phyloP scores from a whole-genome alignment of 2,329 filamentous ascomycete species.

The Aureobasidium sp. region DNA sequence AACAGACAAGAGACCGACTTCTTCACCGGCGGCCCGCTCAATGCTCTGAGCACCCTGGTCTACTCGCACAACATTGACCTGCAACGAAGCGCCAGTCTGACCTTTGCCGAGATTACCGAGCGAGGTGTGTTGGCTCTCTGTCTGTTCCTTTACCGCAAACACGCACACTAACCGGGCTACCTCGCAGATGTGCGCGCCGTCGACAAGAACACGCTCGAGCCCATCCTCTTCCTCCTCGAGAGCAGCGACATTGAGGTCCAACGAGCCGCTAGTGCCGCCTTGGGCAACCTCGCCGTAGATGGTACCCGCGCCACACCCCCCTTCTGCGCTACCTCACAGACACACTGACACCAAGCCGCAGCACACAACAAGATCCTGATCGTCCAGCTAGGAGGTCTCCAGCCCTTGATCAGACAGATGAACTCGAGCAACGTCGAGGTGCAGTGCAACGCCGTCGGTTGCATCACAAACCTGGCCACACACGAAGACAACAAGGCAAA shows the following conservation, averaged over 20 bases:
- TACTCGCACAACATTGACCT: constrained; percentile 99
- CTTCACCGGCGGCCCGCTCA: constrained; percentile 90
- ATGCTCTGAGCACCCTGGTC: constrained; percentile 87
- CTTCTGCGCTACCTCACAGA: background rate
- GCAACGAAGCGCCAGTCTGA: constrained; percentile 92
- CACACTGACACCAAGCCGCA: constrained; percentile 31
- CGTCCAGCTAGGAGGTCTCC: constrained; percentile 80
- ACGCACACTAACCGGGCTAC: background rate
- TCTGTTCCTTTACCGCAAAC: background rate
- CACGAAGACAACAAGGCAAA: constrained; percentile 99
- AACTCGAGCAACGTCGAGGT: constrained; percentile 96
- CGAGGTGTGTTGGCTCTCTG: constrained; percentile 55
- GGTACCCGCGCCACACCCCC: constrained; percentile 45
- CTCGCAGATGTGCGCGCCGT: constrained; percentile 81
- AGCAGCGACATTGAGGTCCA: constrained; percentile 96
- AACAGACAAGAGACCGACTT: constrained; percentile 97
- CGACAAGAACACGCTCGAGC: constrained; percentile 86
- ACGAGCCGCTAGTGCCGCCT: constrained; percentile 85
- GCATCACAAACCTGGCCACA: constrained; percentile 95
- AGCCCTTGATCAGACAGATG: constrained; percentile 94
- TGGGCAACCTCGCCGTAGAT: constrained; percentile 95
- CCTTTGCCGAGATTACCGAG: constrained; percentile 98
- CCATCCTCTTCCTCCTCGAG: constrained; percentile 89
- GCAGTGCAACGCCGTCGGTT: constrained; percentile 97
- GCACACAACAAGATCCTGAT: constrained; percentile 98